Evolutionary conservation across 176 grass and related monocot genomes (phyloP).

Genomic region (Juncus inflexus): DNA sequence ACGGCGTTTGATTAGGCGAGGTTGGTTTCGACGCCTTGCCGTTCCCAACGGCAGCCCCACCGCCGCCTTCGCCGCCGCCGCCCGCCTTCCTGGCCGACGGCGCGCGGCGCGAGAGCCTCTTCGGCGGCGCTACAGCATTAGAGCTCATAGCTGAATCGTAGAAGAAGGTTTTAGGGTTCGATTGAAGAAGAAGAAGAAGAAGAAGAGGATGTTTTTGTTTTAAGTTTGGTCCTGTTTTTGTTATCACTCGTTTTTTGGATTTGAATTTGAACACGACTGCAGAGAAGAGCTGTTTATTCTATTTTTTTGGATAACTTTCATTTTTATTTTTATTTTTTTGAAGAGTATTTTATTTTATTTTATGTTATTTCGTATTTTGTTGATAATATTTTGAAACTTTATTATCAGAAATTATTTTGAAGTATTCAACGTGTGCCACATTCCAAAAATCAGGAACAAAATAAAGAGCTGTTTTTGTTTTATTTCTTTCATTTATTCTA

Average conservation of each 20-base stretch:
- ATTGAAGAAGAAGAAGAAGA: not conserved
- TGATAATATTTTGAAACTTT: too few species aligned
- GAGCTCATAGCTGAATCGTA: not conserved
- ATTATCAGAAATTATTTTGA: too few species aligned
- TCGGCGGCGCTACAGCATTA: slow-evolving; percentile 13
- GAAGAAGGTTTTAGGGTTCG: not conserved
- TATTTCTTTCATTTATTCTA: too few species aligned
- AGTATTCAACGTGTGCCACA: too few species aligned
- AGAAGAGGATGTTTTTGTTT: slow-evolving; percentile 2
- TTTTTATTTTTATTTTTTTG: too few species aligned
- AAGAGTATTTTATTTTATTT: too few species aligned
- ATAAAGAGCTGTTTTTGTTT: too few species aligned
- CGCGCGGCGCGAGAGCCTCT: slow-evolving; percentile 36
- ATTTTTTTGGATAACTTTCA: too few species aligned
- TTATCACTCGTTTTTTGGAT: slow-evolving; percentile 1
- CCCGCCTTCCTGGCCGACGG: slow-evolving; percentile 44
- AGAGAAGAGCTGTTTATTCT: too few species aligned
- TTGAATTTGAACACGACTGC: not conserved
- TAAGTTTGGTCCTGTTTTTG: slow-evolving; percentile 18
- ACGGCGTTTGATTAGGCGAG: slow-evolving; percentile 45
- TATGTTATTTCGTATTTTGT: too few species aligned
- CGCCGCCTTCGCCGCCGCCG: slow-evolving; percentile 31
- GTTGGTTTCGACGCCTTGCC: slow-evolving; percentile 46
- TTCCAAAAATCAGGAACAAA: too few species aligned
- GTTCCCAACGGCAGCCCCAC: slow-evolving; percentile 21